Percentiles rank a stretch among this genome's conserved stretches.
phyloP scores from a whole-genome alignment of 2,329 filamentous ascomycete species.

The Myrmaecium sp. region DNA sequence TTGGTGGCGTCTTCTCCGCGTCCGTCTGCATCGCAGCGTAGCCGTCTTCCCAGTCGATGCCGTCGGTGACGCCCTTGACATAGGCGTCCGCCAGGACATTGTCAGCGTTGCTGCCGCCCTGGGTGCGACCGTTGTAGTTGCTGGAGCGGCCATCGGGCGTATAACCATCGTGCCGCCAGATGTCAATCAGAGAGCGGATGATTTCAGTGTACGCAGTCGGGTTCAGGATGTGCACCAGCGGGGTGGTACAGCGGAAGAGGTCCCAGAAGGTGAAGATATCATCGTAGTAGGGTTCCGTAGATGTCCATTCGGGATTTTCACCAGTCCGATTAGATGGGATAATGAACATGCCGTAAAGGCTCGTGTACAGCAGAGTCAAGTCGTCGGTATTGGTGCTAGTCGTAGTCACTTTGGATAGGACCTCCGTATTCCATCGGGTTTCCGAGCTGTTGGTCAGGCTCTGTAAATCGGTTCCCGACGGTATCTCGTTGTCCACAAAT shows the following conservation, averaged over 20 bases:
- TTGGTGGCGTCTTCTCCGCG: conserved; percentile 44
- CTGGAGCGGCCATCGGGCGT: conserved; percentile 50
- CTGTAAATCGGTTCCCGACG: conserved; percentile 24
- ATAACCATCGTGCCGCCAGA: conserved; percentile 48
- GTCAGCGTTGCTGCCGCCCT: conserved; percentile 54
- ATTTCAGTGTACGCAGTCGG: conserved; percentile 46
- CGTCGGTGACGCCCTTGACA: conserved; percentile 47
- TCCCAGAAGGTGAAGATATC: conserved; percentile 57
- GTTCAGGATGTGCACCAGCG: conserved; percentile 48
- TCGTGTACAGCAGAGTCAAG: conserved; percentile 46
- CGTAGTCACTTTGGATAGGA: conserved; percentile 47
- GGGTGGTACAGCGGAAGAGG: conserved; percentile 45
- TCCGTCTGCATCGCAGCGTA: conserved; percentile 46
- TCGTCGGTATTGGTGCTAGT: conserved; percentile 38
- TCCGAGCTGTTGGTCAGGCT: conserved; percentile 31
- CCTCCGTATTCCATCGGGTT: conserved; percentile 41
- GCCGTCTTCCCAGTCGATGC: conserved; percentile 40
- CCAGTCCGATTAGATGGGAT: conserved; percentile 54
- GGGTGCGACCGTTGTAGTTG: conserved; percentile 51
- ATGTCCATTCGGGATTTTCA: conserved; percentile 51
- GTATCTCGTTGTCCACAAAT: conserved; percentile 41
- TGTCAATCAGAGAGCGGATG: conserved; percentile 49
- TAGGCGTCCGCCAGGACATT: conserved; percentile 58
- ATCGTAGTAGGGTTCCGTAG: conserved; percentile 51
- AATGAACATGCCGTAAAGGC: conserved; percentile 52